These are phyloP conservation scores for Cladosporium sp. DNA, from an alignment of 2,329 filamentous ascomycete genomes.

Conservation along the genomic window DNA sequence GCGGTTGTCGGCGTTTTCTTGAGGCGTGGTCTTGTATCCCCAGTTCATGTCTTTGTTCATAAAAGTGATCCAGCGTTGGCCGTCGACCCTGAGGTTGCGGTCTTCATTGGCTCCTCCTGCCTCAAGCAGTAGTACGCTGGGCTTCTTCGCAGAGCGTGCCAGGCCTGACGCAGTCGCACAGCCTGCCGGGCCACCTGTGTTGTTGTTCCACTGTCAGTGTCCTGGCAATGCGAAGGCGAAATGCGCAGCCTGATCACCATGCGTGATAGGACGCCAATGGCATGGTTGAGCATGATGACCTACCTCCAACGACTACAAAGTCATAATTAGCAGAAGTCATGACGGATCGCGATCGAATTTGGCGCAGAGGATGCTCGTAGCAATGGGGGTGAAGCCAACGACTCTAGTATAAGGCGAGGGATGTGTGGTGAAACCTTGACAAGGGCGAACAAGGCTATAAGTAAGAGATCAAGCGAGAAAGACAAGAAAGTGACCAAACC, in stretches of 20 bases:
- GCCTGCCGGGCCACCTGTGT: conserved; percentile 55
- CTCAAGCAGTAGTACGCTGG: conserved; percentile 56
- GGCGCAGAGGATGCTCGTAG: no score
- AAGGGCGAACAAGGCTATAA: no score
- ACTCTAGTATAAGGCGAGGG: no score
- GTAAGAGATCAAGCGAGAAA: no score
- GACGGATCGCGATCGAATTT: neutral
- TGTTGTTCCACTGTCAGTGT: neutral
- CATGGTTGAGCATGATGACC: conserved; percentile 14
- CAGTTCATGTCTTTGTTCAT: conserved; percentile 47
- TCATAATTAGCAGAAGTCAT: conserved; percentile 20
- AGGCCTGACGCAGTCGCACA: conserved; percentile 52
- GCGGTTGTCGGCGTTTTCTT: conserved; percentile 31
- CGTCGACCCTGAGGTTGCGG: conserved; percentile 25
- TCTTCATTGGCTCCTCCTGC: conserved; percentile 48
- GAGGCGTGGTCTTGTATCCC: conserved; percentile 42
- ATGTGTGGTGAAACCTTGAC: no score
- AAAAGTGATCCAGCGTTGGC: conserved; percentile 52
- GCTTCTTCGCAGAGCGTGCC: conserved; percentile 42
- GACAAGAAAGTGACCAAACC: no score
- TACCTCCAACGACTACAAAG: conserved; percentile 41
- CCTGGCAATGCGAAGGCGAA: neutral
- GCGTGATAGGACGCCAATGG: neutral
- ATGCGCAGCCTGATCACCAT: neutral
- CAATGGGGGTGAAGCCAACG: no score